Evolutionary conservation across 768 basidiomycete genomes (phyloP), one percentile per base, ranked within the genome.

Genomic region (Saitozyma sp.): DNA sequence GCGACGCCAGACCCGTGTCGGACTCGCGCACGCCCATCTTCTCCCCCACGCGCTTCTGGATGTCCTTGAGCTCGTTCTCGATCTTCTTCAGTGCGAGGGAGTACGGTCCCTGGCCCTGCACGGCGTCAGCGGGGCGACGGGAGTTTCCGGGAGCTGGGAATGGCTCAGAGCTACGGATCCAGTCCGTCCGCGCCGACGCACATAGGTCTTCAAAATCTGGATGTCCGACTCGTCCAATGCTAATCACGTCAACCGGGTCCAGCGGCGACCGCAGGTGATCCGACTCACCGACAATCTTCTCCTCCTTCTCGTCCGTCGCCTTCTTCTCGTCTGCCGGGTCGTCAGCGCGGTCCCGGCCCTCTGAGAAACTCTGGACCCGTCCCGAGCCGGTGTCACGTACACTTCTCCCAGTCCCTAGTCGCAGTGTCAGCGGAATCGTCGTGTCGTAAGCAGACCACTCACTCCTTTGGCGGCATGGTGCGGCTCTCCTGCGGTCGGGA

Each of bases 1-100:
- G 95, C 9, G 92, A 87, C 2, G 96, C 93, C 58, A 99, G 86
- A 53, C 96, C 96, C 11, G 96, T 99, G 80, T 98, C 96, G 1
- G 91, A 93, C 79, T 99, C 96, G 85, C 97, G 96, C 63, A 98
- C 92, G 86, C 91, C 96, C 65, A 99, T 90, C 79, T 92, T 93
- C 84, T 98, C 95, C 71, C 98, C 95, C 60, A 99, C 94, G 43
- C 93, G 88, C 78, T 94, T 93, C 83, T 95, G 95, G 45, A 96
- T 88, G 52, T 95, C 92, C 74, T 92, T 93, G 68, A 98, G 91
- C 76, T 98, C 96, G 55, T 84, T 81, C 70, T 98, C 95, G 5
- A 88, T 89, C 78, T 88, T 86, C 84, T 93, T 96, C 54, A 98
- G 83, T 66, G 88, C 86, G 39, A 84, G 82, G 0, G 93, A 93